phyloP scores from a whole-genome alignment of 139 green algal genomes.

The Picochlorum sp. region DNA sequence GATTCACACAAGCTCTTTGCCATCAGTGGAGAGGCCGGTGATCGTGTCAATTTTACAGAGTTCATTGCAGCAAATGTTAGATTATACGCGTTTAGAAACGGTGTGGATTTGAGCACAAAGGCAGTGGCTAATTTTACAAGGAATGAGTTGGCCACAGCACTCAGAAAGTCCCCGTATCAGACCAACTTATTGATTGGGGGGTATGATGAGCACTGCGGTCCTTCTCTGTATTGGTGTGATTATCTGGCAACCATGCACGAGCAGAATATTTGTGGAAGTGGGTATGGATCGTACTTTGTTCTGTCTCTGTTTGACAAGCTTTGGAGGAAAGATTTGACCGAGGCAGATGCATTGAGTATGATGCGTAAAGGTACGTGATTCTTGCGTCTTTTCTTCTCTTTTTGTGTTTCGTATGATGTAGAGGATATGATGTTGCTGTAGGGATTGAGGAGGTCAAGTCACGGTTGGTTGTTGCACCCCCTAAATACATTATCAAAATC shows the following conservation, averaged over 20 bases:
- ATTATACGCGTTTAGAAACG: constrained; percentile 86
- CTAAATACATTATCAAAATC: constrained; percentile 90
- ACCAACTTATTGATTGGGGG: constrained; percentile 92
- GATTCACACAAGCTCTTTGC: constrained; percentile 87
- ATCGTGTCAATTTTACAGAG: constrained; percentile 82
- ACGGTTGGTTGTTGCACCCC: constrained; percentile 78
- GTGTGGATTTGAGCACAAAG: constrained; percentile 68
- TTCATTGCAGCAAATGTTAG: constrained; percentile 86
- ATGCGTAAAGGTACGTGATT: constrained; percentile 60
- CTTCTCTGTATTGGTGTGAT: constrained; percentile 94
- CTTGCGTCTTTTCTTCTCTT: background rate
- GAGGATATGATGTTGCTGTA: background rate
- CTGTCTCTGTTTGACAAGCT: constrained; percentile 93
- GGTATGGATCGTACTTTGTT: constrained; percentile 93
- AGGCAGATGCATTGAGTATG: constrained; percentile 82
- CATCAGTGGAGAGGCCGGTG: constrained; percentile 76
- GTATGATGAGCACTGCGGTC: constrained; percentile 72
- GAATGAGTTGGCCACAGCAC: constrained; percentile 82
- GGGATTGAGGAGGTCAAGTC: constrained; percentile 73
- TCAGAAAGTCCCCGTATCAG: constrained; percentile 86
- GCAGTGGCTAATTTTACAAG: constrained; percentile 87
- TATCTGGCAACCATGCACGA: constrained; percentile 96
- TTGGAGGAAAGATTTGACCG: constrained; percentile 79
- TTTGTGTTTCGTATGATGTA: background rate
- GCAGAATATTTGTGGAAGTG: constrained; percentile 91